A percentile compares a stretch with the other conserved stretches of the same genome.
These are phyloP conservation scores for Calonectria hawksworthii DNA, from an alignment of 2,329 filamentous ascomycete genomes.

Conservation along the genomic window DNA sequence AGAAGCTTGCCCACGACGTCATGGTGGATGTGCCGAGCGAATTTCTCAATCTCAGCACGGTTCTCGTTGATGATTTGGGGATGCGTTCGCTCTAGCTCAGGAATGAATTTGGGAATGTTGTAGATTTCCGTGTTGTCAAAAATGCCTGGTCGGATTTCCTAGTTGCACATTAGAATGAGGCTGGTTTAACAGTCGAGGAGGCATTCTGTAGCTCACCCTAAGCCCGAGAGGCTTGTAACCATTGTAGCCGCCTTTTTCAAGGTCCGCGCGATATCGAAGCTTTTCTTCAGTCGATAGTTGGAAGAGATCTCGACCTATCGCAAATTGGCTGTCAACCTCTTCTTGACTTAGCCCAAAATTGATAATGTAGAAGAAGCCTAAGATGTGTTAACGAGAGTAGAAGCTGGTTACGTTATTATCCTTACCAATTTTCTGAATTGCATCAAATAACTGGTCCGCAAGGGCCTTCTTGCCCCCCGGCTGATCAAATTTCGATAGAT, in stretches of 20 bases:
- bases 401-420: neutral
- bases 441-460: neutral
- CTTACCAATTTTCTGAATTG: neutral
- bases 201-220: conserved; percentile 22
- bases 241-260: conserved; percentile 67
- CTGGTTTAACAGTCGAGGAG: too few relatives aligned
- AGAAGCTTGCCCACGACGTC: neutral
- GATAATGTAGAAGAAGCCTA: conserved; percentile 70
- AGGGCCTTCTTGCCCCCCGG: neutral
- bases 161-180: neutral
- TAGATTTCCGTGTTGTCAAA: neutral
- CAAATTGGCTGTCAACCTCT: conserved; percentile 70
- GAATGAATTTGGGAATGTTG: neutral
- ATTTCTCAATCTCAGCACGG: neutral
- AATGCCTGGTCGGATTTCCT: neutral
- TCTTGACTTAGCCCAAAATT: conserved; percentile 72
- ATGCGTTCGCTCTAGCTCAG: neutral
- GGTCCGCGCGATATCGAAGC: conserved; percentile 63
- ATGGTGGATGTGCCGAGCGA: neutral
- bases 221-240: conserved; percentile 64
- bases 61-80: neutral
- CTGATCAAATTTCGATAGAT: neutral
- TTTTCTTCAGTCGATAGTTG: conserved; percentile 69
- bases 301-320: conserved; percentile 67
- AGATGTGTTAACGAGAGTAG: neutral